Conservation (phyloP, 2,329 filamentous ascomycete genomes). For the Colletotrichum viniferum region DNA sequence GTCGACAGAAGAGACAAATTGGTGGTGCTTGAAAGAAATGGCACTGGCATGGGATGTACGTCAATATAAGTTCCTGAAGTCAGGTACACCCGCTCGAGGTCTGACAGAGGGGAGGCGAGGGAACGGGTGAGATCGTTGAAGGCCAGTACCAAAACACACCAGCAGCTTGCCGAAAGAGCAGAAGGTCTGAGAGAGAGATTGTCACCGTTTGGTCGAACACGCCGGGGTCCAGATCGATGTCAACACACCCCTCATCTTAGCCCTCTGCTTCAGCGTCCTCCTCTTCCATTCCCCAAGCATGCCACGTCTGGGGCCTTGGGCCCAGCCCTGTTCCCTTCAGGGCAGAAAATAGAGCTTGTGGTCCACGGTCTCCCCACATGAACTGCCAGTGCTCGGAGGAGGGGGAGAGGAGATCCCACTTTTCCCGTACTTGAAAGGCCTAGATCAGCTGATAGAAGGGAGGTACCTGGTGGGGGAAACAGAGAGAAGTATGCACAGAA, state of each 20-base stretch:
- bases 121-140: not conserved
- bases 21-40: not conserved
- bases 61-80: slow-evolving; percentile 22
- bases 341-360: not conserved
- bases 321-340: slow-evolving; percentile 11
- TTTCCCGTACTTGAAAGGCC: not conserved
- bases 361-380: not conserved
- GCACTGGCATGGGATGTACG: slow-evolving; percentile 20
- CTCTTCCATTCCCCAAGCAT: slow-evolving; percentile 9
- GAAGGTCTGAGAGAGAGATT: not conserved
- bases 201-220: not conserved
- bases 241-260: slow-evolving; percentile 13
- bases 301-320: not conserved
- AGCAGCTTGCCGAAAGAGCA: not conserved
- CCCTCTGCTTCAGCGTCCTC: slow-evolving; percentile 7
- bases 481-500: not conserved
- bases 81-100: slow-evolving; percentile 18
- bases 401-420: slow-evolving; percentile 1
- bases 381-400: not conserved
- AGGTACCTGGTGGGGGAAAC: not conserved
- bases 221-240: slow-evolving; percentile 7
- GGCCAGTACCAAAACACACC: not conserved
- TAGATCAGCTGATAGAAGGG: slow-evolving; percentile 13
- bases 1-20: not conserved
- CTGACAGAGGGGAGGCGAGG: slow-evolving; percentile 6